These are phyloP conservation scores for Neurospora sp. DNA, from an alignment of 495 filamentous ascomycete species.

Conservation along the genomic window DNA sequence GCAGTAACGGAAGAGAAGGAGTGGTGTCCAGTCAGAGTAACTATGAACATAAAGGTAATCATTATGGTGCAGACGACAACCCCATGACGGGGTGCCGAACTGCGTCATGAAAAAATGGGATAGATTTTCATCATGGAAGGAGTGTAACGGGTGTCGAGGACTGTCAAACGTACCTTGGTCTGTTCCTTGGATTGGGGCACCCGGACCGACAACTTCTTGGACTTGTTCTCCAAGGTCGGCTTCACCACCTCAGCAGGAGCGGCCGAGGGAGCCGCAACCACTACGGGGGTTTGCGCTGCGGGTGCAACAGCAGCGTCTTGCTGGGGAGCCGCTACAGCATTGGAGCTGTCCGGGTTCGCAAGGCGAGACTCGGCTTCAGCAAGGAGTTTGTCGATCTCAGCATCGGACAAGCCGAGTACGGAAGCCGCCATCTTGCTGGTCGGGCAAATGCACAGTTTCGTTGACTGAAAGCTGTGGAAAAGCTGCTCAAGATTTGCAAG, in stretches of 20 bases:
- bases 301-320: not conserved
- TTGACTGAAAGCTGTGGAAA: not conserved
- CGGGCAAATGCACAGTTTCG: not conserved
- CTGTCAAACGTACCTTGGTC: slow-evolving; percentile 26
- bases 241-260: slow-evolving; percentile 14
- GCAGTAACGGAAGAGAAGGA: not conserved
- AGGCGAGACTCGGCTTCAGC: slow-evolving; percentile 23
- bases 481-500: not conserved
- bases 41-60: slow-evolving; percentile 75
- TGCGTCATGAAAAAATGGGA: slow-evolving; percentile 34
- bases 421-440: slow-evolving; percentile 9
- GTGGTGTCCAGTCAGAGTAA: slow-evolving; percentile 77
- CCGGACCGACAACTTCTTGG: slow-evolving; percentile 28
- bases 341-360: slow-evolving; percentile 8
- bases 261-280: slow-evolving; percentile 5
- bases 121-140: slow-evolving; percentile 29
- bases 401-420: slow-evolving; percentile 15
- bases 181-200: slow-evolving; percentile 29
- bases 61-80: slow-evolving; percentile 42
- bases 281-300: slow-evolving; percentile 1
- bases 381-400: slow-evolving; percentile 22
- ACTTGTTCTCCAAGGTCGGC: slow-evolving; percentile 13
- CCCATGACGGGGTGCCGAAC: slow-evolving; percentile 34
- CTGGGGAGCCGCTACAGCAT: slow-evolving; percentile 4
- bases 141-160: not conserved